phyloP scores from a whole-genome alignment of 768 basidiomycete genomes.

The Brasilioporus rufonigricans region DNA sequence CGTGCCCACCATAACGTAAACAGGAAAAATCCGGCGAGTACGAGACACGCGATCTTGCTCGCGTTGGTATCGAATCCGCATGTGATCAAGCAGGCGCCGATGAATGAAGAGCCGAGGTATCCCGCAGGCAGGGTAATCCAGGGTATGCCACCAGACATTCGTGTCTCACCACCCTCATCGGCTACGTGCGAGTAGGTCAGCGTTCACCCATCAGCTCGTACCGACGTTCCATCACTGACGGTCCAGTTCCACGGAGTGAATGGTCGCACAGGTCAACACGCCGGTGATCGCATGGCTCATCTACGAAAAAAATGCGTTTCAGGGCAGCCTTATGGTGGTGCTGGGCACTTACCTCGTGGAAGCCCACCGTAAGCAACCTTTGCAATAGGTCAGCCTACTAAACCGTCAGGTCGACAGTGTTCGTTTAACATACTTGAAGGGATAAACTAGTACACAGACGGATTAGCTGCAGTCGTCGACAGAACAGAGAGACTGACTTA shows the following conservation, averaged over 20 bases:
- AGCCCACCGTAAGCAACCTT: conserved; percentile 82
- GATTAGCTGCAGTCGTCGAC: conserved; percentile 10
- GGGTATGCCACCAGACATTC: conserved; percentile 82
- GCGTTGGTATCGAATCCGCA: conserved; percentile 90
- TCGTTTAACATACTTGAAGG: conserved; percentile 75
- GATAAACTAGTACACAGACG: conserved; percentile 58
- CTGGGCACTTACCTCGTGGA: conserved; percentile 66
- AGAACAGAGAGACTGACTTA: conserved; percentile 52
- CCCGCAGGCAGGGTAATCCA: conserved; percentile 85
- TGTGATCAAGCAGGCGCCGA: conserved; percentile 83
- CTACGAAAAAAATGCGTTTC: conserved; percentile 34
- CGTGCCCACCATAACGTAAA: conserved; percentile 89
- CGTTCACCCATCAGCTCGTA: conserved; percentile 4
- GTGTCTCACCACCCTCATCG: conserved; percentile 84
- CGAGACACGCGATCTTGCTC: conserved; percentile 78
- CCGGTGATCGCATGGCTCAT: conserved; percentile 87
- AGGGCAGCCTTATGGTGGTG: conserved; percentile 4
- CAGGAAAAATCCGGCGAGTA: conserved; percentile 81
- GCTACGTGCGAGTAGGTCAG: conserved; percentile 40
- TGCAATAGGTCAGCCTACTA: conserved; percentile 17
- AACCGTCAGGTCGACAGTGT: background rate
- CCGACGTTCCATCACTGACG: conserved; percentile 47
- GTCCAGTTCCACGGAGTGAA: conserved; percentile 83
- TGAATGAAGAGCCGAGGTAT: conserved; percentile 81
- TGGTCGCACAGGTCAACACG: conserved; percentile 79